A percentile compares a stretch with the other conserved stretches of the same genome.
phyloP scores from a whole-genome alignment of 1,284 basidiomycete species.

The Ustilago crameri region DNA sequence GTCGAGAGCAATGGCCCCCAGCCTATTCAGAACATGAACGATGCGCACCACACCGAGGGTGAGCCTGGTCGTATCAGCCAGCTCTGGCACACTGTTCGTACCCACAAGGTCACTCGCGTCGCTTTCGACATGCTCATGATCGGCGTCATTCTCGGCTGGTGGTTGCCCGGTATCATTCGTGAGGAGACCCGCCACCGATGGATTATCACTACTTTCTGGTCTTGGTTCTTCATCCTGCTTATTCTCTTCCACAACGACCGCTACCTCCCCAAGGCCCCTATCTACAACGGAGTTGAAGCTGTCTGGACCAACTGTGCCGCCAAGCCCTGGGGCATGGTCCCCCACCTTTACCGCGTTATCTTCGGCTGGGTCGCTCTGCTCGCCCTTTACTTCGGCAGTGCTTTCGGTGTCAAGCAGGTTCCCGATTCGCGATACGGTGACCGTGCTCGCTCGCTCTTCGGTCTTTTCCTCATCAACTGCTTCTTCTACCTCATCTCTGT shows the following conservation, averaged over 20 bases:
- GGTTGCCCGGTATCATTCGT: conserved; percentile 52
- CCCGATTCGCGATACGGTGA: conserved; percentile 50
- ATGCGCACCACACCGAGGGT: conserved; percentile 42
- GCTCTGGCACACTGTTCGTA: conserved; percentile 40
- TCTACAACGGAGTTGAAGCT: conserved; percentile 43
- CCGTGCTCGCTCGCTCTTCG: conserved; percentile 57
- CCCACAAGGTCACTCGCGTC: conserved; percentile 40
- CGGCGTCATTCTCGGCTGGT: conserved; percentile 50
- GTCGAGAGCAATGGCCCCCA: conserved; percentile 42
- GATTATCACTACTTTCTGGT: conserved; percentile 55
- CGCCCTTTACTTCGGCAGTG: conserved; percentile 56
- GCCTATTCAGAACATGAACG: conserved; percentile 33
- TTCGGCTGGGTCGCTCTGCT: conserved; percentile 56
- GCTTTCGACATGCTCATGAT: conserved; percentile 41
- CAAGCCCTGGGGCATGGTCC: conserved; percentile 55
- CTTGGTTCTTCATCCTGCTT: conserved; percentile 63
- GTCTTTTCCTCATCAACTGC: conserved; percentile 59
- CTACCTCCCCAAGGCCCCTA: conserved; percentile 59
- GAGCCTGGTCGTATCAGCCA: conserved; percentile 42
- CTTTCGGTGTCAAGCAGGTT: conserved; percentile 59
- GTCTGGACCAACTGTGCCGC: conserved; percentile 41
- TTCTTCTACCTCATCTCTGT: conserved; percentile 50
- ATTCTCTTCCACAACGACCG: conserved; percentile 64
- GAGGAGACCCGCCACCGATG: conserved; percentile 50
- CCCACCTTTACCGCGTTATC: conserved; percentile 48